Conservation (phyloP, 306 rosid species). For the Vigna nakashimae region DNA sequence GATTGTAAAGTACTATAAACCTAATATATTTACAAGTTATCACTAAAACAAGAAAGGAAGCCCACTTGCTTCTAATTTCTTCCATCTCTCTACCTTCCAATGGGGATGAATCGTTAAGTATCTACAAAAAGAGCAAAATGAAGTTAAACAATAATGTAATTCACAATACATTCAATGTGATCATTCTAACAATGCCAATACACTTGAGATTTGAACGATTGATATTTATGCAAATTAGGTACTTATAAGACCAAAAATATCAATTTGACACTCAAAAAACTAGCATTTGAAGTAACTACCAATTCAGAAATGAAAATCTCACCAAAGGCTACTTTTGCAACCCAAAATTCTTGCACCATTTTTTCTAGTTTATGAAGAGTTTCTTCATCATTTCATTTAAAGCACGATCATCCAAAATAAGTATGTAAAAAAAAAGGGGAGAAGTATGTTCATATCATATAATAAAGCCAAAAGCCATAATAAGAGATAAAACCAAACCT, state of each 20-base stretch:
- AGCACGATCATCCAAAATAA: conserved; percentile 74
- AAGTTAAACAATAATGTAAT: no score
- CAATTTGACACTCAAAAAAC: conserved; percentile 22
- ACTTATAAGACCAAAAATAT: conserved; percentile 24
- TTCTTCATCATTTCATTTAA: conserved; percentile 90
- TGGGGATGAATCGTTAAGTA: no score
- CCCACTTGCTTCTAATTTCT: no score
- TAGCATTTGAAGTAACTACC: conserved; percentile 21
- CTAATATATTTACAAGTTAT: no score
- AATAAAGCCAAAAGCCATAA: conserved; percentile 12
- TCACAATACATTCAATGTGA: no score
- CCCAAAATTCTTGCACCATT: conserved; percentile 91
- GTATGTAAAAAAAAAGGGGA: conserved; percentile 20
- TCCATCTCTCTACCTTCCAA: no score
- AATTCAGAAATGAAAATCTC: conserved; percentile 51
- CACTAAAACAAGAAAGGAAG: no score
- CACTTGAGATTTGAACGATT: not conserved
- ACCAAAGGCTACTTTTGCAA: conserved; percentile 99
- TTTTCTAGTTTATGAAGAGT: conserved; percentile 89
- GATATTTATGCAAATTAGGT: conserved; percentile 31
- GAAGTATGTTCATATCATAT: conserved; percentile 26
- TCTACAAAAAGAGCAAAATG: no score
- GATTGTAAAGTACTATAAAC: no score
- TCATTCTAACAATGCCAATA: no score
- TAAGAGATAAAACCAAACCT: conserved; percentile 59